Evolutionary conservation across 1,139 yeast species (phyloP).

Genomic region (Taphrina pruni): DNA sequence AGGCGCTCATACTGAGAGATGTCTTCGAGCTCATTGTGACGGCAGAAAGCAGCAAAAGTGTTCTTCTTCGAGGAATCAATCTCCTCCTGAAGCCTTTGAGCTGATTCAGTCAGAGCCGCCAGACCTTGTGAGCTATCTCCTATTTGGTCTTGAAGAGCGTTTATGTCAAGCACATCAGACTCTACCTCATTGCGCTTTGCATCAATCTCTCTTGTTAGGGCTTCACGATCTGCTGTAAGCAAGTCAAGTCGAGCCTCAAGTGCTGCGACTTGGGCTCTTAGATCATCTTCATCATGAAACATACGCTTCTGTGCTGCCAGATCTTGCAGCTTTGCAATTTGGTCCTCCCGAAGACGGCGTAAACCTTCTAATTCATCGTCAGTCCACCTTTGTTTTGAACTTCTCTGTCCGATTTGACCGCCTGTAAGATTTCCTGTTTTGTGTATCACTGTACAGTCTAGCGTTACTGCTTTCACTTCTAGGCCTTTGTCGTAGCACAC

Average conservation of each 20-base stretch:
- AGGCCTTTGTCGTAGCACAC: conserved; percentile 72
- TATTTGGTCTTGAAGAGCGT: background rate
- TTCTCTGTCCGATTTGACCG: conserved; percentile 56
- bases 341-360: conserved; percentile 65
- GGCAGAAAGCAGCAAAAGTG: conserved; percentile 63
- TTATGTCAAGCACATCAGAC: background rate
- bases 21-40: conserved; percentile 58
- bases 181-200: conserved; percentile 15
- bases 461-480: conserved; percentile 72
- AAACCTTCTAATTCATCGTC: conserved; percentile 68
- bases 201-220: conserved; percentile 49
- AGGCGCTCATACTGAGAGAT: conserved; percentile 70
- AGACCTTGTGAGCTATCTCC: background rate
- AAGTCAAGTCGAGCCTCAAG: conserved; percentile 64
- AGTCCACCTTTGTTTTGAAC: conserved; percentile 64
- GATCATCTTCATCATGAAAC: conserved; percentile 63
- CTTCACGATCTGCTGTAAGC: conserved; percentile 58
- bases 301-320: conserved; percentile 61
- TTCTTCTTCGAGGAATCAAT: conserved; percentile 48
- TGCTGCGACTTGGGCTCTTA: conserved; percentile 61
- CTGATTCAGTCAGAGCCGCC: background rate
- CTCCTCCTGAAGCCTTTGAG: conserved; percentile 43
- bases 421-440: conserved; percentile 93
- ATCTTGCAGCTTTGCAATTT: conserved; percentile 61
- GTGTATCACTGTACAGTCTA: conserved; percentile 85